Evolutionary conservation across 1,284 basidiomycete genomes (phyloP).

Genomic region (Cerioporus squamosus): DNA sequence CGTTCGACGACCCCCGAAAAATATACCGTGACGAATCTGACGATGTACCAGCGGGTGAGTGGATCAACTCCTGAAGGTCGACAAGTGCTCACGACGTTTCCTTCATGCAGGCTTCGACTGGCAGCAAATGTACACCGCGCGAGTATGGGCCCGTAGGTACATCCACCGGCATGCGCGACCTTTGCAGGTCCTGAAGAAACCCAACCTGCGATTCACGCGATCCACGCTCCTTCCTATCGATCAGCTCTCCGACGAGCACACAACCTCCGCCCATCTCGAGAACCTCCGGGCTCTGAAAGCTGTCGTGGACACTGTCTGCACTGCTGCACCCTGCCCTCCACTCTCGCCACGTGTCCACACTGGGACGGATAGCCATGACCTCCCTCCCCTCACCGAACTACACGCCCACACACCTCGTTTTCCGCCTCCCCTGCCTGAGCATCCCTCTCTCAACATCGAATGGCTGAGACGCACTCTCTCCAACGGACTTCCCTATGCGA

Average conservation of each 20-base stretch:
- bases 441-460: slow-evolving; percentile 27
- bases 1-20: slow-evolving; percentile 50
- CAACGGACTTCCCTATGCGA: slow-evolving; percentile 27
- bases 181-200: slow-evolving; percentile 10
- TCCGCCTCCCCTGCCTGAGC: slow-evolving; percentile 2
- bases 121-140: slow-evolving; percentile 22
- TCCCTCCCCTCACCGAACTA: slow-evolving; percentile 5
- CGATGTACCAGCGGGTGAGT: too few relatives aligned
- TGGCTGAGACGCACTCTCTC: slow-evolving; percentile 31
- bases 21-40: neutral
- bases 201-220: slow-evolving; percentile 6
- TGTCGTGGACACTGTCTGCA: slow-evolving; percentile 29
- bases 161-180: slow-evolving; percentile 10
- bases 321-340: slow-evolving; percentile 24
- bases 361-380: neutral
- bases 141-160: slow-evolving; percentile 21
- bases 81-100: neutral
- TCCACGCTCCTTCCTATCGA: slow-evolving; percentile 4
- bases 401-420: slow-evolving; percentile 4
- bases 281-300: slow-evolving; percentile 10
- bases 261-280: neutral
- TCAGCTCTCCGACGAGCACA: slow-evolving; percentile 3
- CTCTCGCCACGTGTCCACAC: neutral
- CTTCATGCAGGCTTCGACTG: slow-evolving; percentile 17
- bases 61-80: too few relatives aligned